phyloP scores from a whole-genome alignment of 208 protist species.

The Crithidia brevicula region DNA sequence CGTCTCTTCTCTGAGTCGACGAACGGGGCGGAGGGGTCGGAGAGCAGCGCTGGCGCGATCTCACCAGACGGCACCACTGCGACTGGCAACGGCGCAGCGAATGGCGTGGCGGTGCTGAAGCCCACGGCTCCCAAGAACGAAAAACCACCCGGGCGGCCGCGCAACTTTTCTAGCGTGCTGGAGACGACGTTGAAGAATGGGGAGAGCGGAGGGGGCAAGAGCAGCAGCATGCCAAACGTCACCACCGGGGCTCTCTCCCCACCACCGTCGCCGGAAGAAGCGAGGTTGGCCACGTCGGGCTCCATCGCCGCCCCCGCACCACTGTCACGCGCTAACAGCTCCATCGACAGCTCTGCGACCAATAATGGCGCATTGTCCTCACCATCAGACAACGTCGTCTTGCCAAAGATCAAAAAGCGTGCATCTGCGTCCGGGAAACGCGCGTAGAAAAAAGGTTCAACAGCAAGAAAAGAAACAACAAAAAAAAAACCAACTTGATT shows the following conservation, averaged over 20 bases:
- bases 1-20: neutral
- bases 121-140: slow-evolving; percentile 58
- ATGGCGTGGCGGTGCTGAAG: slow-evolving; percentile 19
- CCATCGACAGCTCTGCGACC: neutral
- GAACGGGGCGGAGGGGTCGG: neutral
- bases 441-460: too few species aligned
- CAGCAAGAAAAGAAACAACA: neutral
- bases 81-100: neutral
- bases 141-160: slow-evolving; percentile 41
- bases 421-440: slow-evolving; percentile 24
- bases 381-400: slow-evolving; percentile 24
- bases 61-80: neutral
- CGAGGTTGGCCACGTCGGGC: slow-evolving; percentile 6
- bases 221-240: slow-evolving; percentile 19
- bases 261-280: slow-evolving; percentile 23
- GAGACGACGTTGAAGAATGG: slow-evolving; percentile 25
- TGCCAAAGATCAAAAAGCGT: slow-evolving; percentile 54
- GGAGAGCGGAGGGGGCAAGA: slow-evolving; percentile 2
- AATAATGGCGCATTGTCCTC: neutral
- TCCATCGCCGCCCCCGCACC: neutral
- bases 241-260: slow-evolving; percentile 8
- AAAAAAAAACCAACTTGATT: neutral
- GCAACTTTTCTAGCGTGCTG: slow-evolving; percentile 41
- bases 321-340: slow-evolving; percentile 8
- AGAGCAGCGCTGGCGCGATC: neutral